Conservation (phyloP, 306 rosid species). For the Castanopsis chinensis region DNA sequence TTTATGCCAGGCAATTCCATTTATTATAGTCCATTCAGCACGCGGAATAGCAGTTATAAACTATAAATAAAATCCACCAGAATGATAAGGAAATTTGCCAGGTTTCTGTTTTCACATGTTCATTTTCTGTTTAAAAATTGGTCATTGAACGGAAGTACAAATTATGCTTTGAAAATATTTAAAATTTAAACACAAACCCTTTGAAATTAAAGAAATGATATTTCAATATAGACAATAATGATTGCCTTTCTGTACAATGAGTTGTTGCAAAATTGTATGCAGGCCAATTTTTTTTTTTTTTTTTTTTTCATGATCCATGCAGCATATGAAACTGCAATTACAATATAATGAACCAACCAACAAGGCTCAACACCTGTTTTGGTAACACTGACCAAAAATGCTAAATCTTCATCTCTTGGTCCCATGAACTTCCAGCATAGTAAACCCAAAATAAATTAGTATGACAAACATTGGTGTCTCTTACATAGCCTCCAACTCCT, state of each 20-base stretch:
- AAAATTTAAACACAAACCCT: neutral
- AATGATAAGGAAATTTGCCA: too few relatives aligned
- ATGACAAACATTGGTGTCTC: neutral
- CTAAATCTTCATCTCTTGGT: neutral
- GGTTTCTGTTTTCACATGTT: too few relatives aligned
- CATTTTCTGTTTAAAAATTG: too few relatives aligned
- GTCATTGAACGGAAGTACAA: too few relatives aligned
- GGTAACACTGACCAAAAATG: neutral
- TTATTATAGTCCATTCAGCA: too few relatives aligned
- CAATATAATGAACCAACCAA: neutral
- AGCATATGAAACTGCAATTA: neutral
- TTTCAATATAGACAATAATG: neutral
- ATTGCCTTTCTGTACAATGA: slow-evolving; percentile 12
- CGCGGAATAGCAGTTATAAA: too few relatives aligned
- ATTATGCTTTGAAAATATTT: too few relatives aligned
- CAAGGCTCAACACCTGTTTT: neutral
- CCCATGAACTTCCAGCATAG: slow-evolving; percentile 13
- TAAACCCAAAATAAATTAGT: neutral
- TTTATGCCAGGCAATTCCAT: too few relatives aligned
- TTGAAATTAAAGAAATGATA: neutral
- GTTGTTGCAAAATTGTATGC: neutral
- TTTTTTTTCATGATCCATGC: neutral
- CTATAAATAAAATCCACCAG: too few relatives aligned
- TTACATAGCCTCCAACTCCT: slow-evolving; percentile 49
- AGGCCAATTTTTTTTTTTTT: neutral